phyloP scores from a whole-genome alignment of 2,329 filamentous ascomycete species.

The Aspergillus melleus region DNA sequence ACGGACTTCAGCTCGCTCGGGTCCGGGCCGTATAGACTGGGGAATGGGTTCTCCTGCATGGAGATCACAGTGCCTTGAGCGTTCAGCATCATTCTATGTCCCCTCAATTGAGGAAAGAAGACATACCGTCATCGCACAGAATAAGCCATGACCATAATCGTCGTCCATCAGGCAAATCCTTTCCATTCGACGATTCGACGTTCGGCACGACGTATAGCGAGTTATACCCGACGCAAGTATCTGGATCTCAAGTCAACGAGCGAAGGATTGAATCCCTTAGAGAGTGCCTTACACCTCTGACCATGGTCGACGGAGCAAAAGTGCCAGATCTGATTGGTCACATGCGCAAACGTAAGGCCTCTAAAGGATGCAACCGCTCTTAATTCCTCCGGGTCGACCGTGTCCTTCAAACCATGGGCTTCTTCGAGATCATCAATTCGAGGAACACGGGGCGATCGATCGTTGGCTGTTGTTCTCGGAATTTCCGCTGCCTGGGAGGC shows the following conservation, averaged over 20 bases:
- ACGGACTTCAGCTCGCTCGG: conserved; percentile 29
- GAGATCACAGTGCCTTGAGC: conserved; percentile 65
- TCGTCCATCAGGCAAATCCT: conserved; percentile 48
- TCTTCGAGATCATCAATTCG: conserved; percentile 34
- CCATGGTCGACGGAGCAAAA: conserved; percentile 73
- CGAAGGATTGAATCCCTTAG: conserved; percentile 2
- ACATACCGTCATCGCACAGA: conserved; percentile 62
- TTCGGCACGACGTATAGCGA: conserved; percentile 52
- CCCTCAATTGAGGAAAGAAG: not conserved
- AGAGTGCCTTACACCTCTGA: conserved; percentile 53
- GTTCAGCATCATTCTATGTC: conserved; percentile 6
- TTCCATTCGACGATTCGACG: conserved; percentile 36
- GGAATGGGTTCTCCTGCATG: conserved; percentile 62
- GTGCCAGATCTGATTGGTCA: conserved; percentile 72
- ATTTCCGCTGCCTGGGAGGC: conserved; percentile 15
- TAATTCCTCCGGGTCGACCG: conserved; percentile 21
- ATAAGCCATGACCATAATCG: conserved; percentile 71
- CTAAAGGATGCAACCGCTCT: conserved; percentile 27
- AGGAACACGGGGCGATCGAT: conserved; percentile 9
- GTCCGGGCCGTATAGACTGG: conserved; percentile 43
- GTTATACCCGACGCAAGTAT: conserved; percentile 71
- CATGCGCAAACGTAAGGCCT: conserved; percentile 54
- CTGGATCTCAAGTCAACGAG: conserved; percentile 43
- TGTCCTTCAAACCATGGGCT: conserved; percentile 25
- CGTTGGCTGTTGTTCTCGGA: conserved; percentile 8